Percentiles rank a stretch among this genome's conserved stretches.
These are phyloP conservation scores for Crithidia sp. DNA, from an alignment of 208 protist genomes.

Conservation along the genomic window DNA sequence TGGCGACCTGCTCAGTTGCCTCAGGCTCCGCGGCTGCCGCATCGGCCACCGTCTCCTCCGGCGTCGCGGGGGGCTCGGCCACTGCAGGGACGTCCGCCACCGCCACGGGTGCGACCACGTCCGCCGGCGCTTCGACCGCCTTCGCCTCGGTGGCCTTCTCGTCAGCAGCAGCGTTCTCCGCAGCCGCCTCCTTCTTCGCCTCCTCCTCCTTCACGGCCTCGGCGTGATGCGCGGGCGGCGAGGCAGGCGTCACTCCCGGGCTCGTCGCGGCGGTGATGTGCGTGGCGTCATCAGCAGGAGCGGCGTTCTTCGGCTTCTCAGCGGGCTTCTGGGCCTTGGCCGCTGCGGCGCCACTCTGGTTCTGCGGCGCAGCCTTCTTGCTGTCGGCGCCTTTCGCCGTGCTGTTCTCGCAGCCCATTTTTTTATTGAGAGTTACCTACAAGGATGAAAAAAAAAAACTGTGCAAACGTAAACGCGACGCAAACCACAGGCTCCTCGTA, in stretches of 20 bases:
- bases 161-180: neutral
- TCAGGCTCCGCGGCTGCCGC: neutral
- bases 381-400: slow-evolving; percentile 32
- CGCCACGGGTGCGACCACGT: slow-evolving; percentile 1
- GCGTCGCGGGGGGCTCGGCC: neutral
- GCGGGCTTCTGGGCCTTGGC: slow-evolving; percentile 3
- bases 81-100: slow-evolving; percentile 1
- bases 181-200: neutral
- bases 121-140: neutral
- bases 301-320: neutral
- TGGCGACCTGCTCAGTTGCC: neutral
- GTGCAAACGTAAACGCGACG: too few relatives aligned
- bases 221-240: neutral
- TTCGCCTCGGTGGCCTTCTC: slow-evolving; percentile 9
- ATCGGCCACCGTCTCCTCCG: neutral
- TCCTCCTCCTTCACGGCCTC: slow-evolving; percentile 8
- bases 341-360: neutral
- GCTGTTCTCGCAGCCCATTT: slow-evolving; percentile 50
- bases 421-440: neutral
- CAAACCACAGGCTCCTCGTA: too few relatives aligned
- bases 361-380: slow-evolving; percentile 16
- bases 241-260: neutral
- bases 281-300: neutral
- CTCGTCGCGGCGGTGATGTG: slow-evolving; percentile 1
- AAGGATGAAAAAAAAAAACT: slow-evolving; percentile 6